Evolutionary conservation across 129 eudicot species (phyloP), one percentile per base, ranked within the genome.

Genomic region (Flaveria robusta): DNA sequence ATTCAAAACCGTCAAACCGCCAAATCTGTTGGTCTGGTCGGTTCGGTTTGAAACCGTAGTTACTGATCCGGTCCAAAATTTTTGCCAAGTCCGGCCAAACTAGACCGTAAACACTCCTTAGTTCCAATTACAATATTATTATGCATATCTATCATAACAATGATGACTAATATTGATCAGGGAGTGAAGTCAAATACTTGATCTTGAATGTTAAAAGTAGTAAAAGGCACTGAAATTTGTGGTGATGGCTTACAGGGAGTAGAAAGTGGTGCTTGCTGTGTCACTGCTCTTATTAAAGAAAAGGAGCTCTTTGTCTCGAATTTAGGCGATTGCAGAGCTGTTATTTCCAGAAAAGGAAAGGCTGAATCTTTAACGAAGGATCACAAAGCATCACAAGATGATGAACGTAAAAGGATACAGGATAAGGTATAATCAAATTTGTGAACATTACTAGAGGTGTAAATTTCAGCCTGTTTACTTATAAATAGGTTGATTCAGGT

Each of bases 321-420:
- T 65, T 70, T 91, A 68, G 99, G 99, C 49, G 99, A 94, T 74
- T 94, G 99, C 72, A 76, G 97, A 73, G 97, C 99, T 37, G 97
- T 94, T 76, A 81, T 94, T 41, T 91, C 93, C 56, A 84, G 84
- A 81, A 83, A 77, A 50, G 97, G 99, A 72, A 65, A 52, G 31
- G 99, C 97, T 4, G 97, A 89, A 31, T 84, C 88, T 47, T 84
- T 94, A 10, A 91, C 99, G 24, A 84, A 77, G 34, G 99, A 94
- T 76, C 99, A 94, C 73, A 91, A 87, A 80, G 93, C 94, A 12
- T 81, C 87, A 6, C 60, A 63, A n/a, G 93, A 81, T 42, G 89
- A 91, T 47, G 99, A 94, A 81, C 88, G 87, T 46, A 94, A 71
- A 80, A 83, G 99, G 84, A 87, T 94, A 73, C 86, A 87, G 74